Base-by-base conservation (phyloP, 2,329 filamentous ascomycete species). In the Anisogramma anomala region DNA sequence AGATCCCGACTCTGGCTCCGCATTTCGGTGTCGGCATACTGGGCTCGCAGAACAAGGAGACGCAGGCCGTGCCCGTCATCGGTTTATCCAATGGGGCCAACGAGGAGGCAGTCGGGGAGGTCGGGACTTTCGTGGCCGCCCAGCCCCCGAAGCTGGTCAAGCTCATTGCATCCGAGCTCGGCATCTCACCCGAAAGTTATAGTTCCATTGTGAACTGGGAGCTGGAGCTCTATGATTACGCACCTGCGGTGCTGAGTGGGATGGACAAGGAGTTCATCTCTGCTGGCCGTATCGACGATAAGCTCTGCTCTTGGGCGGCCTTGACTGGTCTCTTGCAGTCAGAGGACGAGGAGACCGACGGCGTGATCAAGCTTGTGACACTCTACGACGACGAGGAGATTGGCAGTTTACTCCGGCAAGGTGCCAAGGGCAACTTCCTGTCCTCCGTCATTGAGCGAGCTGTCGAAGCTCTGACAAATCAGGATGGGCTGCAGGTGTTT, bases 361-460 rank as follows among this genome's bases (percentile, higher is more conserved):
- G 79, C n/a, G 74, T 81, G 40, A 78, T 96, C 61, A 93, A 93
- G 63, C 70, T 95, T 41, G 84, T 91, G 26, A 87, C 82, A n/a
- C 79, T 95, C 53, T 96, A 96, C 55, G 91, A 96, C 57, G 84
- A 95, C 54, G 91, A 98, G 61, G 91, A 98, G 61, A 94, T 98
- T 47, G 91, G 91, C 46, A 93, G 84, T 19, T 70, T 86, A 7
- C 76, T 95, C 37, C 83, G 89, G 42, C 89, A 96, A 64, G 91
- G 91, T 46, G 91, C 91, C 5, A 73, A 75, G 39, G 80, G 84
- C 42, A 96, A 95, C 67, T 93, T 95, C 67, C 72, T 96, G 43
- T 82, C 85, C 30, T 71, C 74, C 27, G 74, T 82, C 18, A 74
- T 96, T 44, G 84, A 93, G 64, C 83, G 89, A 47, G 77, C 87